Conservation (phyloP, 139 green algal species). For the Yamagishiella unicocca region DNA sequence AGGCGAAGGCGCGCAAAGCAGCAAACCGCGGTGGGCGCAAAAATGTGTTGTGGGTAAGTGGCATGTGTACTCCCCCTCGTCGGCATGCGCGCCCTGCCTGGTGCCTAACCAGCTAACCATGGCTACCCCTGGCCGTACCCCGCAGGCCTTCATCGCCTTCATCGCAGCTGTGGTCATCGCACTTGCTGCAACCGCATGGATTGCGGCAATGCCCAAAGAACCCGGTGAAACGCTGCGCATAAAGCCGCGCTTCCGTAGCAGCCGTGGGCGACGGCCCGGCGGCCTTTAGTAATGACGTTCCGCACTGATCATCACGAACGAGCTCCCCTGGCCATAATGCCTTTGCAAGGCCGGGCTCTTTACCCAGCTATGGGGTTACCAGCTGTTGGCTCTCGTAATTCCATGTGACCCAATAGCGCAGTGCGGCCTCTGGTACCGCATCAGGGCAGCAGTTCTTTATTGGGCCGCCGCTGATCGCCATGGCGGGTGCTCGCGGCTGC, state of each 20-base stretch:
- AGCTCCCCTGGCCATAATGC: too few species aligned
- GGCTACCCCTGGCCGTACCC: background rate
- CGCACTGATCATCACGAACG: too few species aligned
- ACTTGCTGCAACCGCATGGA: background rate
- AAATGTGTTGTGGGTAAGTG: slow-evolving; percentile 7
- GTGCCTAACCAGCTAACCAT: background rate
- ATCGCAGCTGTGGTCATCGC: background rate
- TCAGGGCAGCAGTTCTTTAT: too few species aligned
- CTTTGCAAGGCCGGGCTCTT: too few species aligned
- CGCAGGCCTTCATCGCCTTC: slow-evolving; percentile 2
- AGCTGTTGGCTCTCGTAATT: too few species aligned
- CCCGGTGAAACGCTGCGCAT: background rate
- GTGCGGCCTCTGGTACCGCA: too few species aligned
- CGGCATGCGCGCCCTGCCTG: background rate
- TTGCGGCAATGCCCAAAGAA: background rate
- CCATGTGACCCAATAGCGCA: too few species aligned
- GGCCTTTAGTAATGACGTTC: too few species aligned
- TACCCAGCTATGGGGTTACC: too few species aligned
- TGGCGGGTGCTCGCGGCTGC: too few species aligned
- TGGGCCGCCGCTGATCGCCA: too few species aligned
- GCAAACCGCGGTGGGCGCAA: background rate
- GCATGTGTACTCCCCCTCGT: background rate
- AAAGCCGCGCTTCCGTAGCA: background rate
- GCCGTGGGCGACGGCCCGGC: too few species aligned
- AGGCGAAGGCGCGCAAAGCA: background rate